Base-by-base conservation (phyloP, 148 eudicot species). In the Fagopyrum tataricum region DNA sequence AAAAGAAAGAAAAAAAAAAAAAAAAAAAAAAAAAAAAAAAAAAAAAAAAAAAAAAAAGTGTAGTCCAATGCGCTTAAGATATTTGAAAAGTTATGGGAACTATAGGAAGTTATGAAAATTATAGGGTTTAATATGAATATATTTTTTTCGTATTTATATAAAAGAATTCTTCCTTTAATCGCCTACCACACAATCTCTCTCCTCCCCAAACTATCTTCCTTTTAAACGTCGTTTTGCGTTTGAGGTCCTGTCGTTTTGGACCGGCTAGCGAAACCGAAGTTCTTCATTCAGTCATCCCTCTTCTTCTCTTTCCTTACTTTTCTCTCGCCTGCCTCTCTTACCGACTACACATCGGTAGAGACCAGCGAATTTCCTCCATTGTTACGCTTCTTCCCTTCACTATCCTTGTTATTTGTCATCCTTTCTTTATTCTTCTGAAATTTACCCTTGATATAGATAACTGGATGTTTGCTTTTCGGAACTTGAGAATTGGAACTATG, bases 101-200 rank as follows among this genome's bases (percentile, higher is more conserved):
- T 1, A 31, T 1, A 31, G 37, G 37, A 31, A 31, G 0, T 31
- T 31, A 31, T 31, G n/a, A 31, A 31, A 31, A 0, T 31, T 31
- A 31, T 31, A 31, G 37, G 37, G 37, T 31, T 31, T 0, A 5
- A 46, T 46, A 1, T 46, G 10, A 46, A 8, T 46, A 8, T 46
- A 5, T 46, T 6, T 46, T 11, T 2, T 44, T 44, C 6, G 12
- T 44, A 44, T 7, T 56, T 56, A 20, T 20, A 56, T 56, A 56
- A 18, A 58, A 6, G 1, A 17, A 1, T 3, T 64, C 39, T 64
- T 2, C 3, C 43, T 4, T 37, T 64, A 64, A 64, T 64, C 69
- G 69, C 14, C 69, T 39, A 37, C 69, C 69, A 64, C 69, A 64
- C 69, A 64, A 64, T 64, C 43, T 39, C 69, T 64, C 69, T 64